Conservation (phyloP, 2,329 filamentous ascomycete species). For the Fusarium fracticaudum region DNA sequence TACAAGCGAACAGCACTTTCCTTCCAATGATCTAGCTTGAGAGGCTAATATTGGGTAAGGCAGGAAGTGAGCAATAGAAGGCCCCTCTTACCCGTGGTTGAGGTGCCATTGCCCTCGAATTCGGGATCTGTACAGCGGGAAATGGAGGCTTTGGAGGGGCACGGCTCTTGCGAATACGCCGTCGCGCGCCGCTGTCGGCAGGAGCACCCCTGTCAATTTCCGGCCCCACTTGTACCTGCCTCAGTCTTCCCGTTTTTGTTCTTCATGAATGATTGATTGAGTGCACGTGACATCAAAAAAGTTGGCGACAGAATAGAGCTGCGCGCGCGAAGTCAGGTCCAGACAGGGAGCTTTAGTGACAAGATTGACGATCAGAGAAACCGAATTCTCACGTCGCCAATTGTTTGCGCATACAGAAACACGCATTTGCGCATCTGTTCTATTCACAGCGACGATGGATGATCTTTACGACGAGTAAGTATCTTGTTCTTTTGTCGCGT, state of each 20-base stretch:
- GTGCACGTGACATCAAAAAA: constrained; percentile 46
- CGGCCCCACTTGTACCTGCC: constrained; percentile 38
- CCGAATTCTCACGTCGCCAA: constrained; percentile 30
- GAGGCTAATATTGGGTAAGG: constrained; percentile 8
- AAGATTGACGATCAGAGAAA: constrained; percentile 36
- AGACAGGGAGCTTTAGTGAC: constrained; percentile 24
- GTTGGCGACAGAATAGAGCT: constrained; percentile 36
- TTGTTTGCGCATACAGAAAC: constrained; percentile 22
- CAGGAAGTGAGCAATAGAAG: neutral
- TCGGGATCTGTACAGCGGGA: constrained; percentile 20
- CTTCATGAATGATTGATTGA: constrained; percentile 8
- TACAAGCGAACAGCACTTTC: constrained; percentile 18
- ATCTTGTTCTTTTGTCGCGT: neutral
- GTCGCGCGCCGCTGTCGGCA: constrained; percentile 43
- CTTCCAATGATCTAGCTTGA: constrained; percentile 17
- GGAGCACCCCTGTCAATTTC: constrained; percentile 12
- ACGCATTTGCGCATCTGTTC: constrained; percentile 20
- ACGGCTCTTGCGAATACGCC: constrained; percentile 40
- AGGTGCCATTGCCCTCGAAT: constrained; percentile 22
- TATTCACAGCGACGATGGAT: constrained; percentile 70
- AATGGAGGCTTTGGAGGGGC: constrained; percentile 37
- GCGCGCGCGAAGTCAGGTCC: constrained; percentile 38
- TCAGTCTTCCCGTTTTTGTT: neutral
- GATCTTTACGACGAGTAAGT: constrained; percentile 93
- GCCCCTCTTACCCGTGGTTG: constrained; percentile 23